phyloP scores from a whole-genome alignment of 768 basidiomycete species.

The Russula foetens region DNA sequence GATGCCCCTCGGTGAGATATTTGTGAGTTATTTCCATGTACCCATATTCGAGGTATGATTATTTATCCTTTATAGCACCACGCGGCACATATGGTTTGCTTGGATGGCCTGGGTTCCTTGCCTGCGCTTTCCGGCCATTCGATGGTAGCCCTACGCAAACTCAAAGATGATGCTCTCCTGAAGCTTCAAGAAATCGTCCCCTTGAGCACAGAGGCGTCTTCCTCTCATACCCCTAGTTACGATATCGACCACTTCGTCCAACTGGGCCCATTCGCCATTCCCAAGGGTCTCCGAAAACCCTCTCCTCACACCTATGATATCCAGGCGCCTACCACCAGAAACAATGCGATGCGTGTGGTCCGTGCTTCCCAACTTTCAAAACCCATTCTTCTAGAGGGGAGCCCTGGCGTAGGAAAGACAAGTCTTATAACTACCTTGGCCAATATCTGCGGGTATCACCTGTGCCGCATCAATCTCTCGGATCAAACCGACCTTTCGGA shows the following conservation, averaged over 20 bases:
- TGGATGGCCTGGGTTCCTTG: conserved; percentile 81
- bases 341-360: conserved; percentile 82
- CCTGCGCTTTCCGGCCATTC: conserved; percentile 66
- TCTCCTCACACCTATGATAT: conserved; percentile 57
- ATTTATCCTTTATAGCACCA: conserved; percentile 52
- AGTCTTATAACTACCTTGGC: conserved; percentile 86
- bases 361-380: conserved; percentile 86
- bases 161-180: conserved; percentile 49
- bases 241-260: conserved; percentile 36
- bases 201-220: conserved; percentile 25
- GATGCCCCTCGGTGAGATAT: conserved; percentile 46
- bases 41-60: conserved; percentile 11
- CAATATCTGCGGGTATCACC: conserved; percentile 61
- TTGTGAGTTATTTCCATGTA: conserved; percentile 42
- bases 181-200: conserved; percentile 55
- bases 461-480: conserved; percentile 93
- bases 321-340: conserved; percentile 77
- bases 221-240: conserved; percentile 24
- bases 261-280: conserved; percentile 69
- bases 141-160: conserved; percentile 42
- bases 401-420: conserved; percentile 97
- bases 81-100: conserved; percentile 84
- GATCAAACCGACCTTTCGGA: conserved; percentile 97
- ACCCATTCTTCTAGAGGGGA: conserved; percentile 92
- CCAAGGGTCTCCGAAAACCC: conserved; percentile 41